Evolutionary conservation across 2,329 filamentous ascomycete species (phyloP), one percentile per base, ranked within the genome.

Genomic region (Periconia sp.): DNA sequence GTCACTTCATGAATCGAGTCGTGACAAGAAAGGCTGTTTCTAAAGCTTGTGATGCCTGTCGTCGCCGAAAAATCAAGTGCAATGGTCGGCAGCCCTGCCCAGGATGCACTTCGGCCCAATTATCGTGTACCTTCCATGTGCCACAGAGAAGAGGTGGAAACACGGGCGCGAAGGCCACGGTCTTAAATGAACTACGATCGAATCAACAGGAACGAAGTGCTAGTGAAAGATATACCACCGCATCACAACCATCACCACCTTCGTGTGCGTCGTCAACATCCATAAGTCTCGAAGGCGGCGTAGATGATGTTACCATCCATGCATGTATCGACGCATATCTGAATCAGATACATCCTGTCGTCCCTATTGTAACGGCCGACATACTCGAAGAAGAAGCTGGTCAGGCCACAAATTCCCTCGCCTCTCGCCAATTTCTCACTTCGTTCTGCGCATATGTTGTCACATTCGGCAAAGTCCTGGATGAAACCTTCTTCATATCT

Each of bases 111-210:
- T 81, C 84, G 6, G 83, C 86, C 5, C 36, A 28, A 1, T 11
- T 52, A 8, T 76, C 79, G 10, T 89, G 86, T 75, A 88, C 85
- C 21, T 89, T 88, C 77, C 85, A 87, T 72, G 83, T 85, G 23
- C 83, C 88, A 24, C 85, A 85, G 2, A 86, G 87, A 71, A 89
- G 88, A 73, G 89, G 89, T 67, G 86, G 86, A 1, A 86, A 86
- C 30, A 88, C 88, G 70, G 86, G 86, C 52, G 87, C 84, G 22
- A 76, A 85, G 48, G 87, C 87, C 36, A 89, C 88, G 68, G 85
- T 89, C 45, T 87, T 89, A 67, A 88, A 84, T 61, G 85, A 89
- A 61, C 68, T 89, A 48, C 80, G 86, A 53, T 84, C 86, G 60
- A 86, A 77, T 0, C 85, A 89, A 59, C 48, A 46, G 12, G 15